Conservation (phyloP, 2,329 filamentous ascomycete species). For the Dissoconium aciculare region DNA sequence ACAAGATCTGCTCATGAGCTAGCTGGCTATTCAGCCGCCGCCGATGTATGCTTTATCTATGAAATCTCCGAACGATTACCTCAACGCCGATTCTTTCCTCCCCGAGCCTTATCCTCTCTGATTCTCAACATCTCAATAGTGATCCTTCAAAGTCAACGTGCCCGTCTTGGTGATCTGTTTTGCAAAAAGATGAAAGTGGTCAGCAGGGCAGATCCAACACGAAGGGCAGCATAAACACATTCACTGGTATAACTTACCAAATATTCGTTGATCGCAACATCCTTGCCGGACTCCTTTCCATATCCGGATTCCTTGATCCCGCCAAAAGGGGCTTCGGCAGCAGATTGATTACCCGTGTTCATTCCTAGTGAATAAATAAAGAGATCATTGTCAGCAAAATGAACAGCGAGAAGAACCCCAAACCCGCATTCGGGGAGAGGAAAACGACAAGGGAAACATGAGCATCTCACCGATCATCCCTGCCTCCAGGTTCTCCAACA, state of each 20-base stretch:
- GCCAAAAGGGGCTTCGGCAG: slow-evolving; percentile 51
- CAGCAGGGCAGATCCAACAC: slow-evolving; percentile 15
- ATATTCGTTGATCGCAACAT: slow-evolving; percentile 49
- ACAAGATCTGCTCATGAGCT: no score
- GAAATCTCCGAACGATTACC: no score
- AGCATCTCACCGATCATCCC: slow-evolving; percentile 54
- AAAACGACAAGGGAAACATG: slow-evolving; percentile 25
- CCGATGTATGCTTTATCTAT: no score
- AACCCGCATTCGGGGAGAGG: background rate
- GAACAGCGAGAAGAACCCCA: background rate
- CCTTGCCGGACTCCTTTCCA: slow-evolving; percentile 52
- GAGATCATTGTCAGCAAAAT: background rate
- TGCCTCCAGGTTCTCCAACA: slow-evolving; percentile 52
- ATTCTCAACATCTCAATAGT: no score
- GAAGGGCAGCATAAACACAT: slow-evolving; percentile 6
- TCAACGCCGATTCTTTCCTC: no score
- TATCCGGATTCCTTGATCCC: slow-evolving; percentile 55
- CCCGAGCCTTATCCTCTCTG: no score
- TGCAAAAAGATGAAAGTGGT: background rate
- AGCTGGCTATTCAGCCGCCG: no score
- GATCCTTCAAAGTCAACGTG: slow-evolving; percentile 44
- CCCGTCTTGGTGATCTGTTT: slow-evolving; percentile 49
- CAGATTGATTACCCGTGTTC: slow-evolving; percentile 43
- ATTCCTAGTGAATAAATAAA: slow-evolving; percentile 11
- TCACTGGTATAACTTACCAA: slow-evolving; percentile 11